Percentiles rank a stretch among this genome's conserved stretches.
Evolutionary conservation across 2,329 filamentous ascomycete species (phyloP).

Genomic region (Hawksworthiomyces lignivorus): DNA sequence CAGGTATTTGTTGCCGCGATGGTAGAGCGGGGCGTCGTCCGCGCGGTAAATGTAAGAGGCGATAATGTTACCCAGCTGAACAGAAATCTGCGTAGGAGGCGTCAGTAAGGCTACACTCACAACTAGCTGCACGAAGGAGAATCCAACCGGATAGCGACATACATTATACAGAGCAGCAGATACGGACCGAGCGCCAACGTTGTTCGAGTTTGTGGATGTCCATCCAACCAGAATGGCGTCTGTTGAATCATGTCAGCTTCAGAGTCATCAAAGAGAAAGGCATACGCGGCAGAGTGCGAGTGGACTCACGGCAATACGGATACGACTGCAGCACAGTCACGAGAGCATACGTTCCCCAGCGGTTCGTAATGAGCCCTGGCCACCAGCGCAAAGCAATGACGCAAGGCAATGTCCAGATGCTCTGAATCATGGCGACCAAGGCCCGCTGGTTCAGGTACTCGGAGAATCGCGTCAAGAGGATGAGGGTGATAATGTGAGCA

Average conservation of each 20-base stretch:
- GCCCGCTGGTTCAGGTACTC: slow-evolving; percentile 40
- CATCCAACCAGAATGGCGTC: slow-evolving; percentile 54
- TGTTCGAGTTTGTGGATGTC: slow-evolving; percentile 46
- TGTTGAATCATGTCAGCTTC: not conserved
- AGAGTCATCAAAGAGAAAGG: not conserved
- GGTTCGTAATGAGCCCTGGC: slow-evolving; percentile 31
- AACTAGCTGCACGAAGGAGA: not conserved
- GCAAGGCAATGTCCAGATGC: slow-evolving; percentile 49
- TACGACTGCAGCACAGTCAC: slow-evolving; percentile 43
- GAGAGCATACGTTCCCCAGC: slow-evolving; percentile 45
- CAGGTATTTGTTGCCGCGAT: slow-evolving; percentile 15
- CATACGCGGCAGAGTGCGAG: no score
- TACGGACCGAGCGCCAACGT: slow-evolving; percentile 10
- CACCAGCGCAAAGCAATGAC: slow-evolving; percentile 41
- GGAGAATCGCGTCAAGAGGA: slow-evolving; percentile 43
- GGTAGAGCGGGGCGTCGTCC: slow-evolving; percentile 15
- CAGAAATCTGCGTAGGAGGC: slow-evolving; percentile 23
- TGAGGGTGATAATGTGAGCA: slow-evolving; percentile 42
- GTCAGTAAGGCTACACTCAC: not conserved
- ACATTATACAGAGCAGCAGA: slow-evolving; percentile 12
- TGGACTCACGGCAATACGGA: slow-evolving; percentile 40
- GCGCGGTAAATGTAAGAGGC: slow-evolving; percentile 40
- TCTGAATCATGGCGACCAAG: slow-evolving; percentile 32
- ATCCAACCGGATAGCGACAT: no score
- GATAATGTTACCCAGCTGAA: slow-evolving; percentile 28